Base-by-base conservation (phyloP, 306 rosid genomes). In the Myrica gale region DNA sequence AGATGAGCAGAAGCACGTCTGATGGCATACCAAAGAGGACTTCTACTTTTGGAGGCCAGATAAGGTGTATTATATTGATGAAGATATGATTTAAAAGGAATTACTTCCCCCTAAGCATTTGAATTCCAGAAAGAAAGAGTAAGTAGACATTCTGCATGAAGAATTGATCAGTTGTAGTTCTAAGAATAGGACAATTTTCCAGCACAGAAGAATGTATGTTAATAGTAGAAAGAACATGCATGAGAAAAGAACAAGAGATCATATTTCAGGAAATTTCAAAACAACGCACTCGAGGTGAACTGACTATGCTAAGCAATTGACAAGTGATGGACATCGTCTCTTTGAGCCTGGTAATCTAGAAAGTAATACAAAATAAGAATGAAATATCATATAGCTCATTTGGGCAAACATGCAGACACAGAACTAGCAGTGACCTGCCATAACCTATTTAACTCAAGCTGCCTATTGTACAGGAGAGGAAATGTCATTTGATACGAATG, bases 1-100 rank as follows among this genome's bases (percentile, higher is more conserved):
- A 96, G 87, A 78, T 96, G 99, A 73, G 99, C 96, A 51, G 99
- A 96, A 1, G 99, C 99, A 23, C 97, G 91, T 84, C 99, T 83
- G 79, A 96, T 72, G 66, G 99, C 93, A 75, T 92, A 96, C 99
- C 99, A 96, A 69, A 96, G 96, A 52, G 97, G 97, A 78, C 73
- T 92, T 88, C 84, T 89, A 82, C 99, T 96, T 19, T 86, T 74
- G 87, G 98, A 87, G 69, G 96, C 97, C 79, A 82, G 42, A 81
- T 88, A 83, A 80, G 99, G 99, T 72, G 97, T 92, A 67, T 83
- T 20, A 79, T 87, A 88, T 77, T 98, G 93, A 17, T 89, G 60
- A 80, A 90, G 93, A 85, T 69, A 96, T 75, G 78, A 68, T 85
- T 86, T 96, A 84, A 96, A 92, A 45, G 98, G 99, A 80, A 78